phyloP scores from a whole-genome alignment of 176 grass and related monocot genomes.

The Thinopyrum elongatum region DNA sequence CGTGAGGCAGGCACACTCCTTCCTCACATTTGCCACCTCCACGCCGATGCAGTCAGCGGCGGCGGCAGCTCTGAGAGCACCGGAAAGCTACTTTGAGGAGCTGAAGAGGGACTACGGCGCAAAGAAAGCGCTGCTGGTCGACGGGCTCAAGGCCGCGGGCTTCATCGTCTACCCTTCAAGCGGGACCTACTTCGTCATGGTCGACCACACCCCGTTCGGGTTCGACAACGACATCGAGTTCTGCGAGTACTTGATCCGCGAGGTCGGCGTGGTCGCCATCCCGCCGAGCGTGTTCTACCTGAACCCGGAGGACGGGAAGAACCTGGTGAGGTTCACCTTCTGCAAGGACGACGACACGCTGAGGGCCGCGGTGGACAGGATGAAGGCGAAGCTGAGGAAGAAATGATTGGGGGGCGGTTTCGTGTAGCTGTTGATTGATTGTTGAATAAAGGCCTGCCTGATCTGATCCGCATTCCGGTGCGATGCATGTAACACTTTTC shows the following conservation, averaged over 20 bases:
- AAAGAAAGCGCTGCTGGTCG: conserved; percentile 77
- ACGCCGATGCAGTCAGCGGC: conserved; percentile 95
- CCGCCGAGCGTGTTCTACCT: conserved; percentile 96
- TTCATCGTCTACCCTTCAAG: conserved; percentile 91
- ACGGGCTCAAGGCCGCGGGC: conserved; percentile 68
- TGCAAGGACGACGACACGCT: conserved; percentile 94
- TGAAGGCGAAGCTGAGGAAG: conserved; percentile 82
- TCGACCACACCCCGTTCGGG: conserved; percentile 91
- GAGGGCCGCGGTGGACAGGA: conserved; percentile 67
- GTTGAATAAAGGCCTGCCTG: conserved; percentile 39
- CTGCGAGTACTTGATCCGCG: conserved; percentile 87
- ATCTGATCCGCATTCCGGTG: conserved; percentile 8
- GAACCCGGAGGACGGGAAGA: conserved; percentile 91
- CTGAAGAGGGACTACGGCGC: conserved; percentile 70
- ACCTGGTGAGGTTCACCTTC: conserved; percentile 96
- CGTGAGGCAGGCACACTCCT: conserved; percentile 94
- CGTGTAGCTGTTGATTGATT: conserved; percentile 22
- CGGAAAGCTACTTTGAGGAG: conserved; percentile 83
- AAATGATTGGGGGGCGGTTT: neutral
- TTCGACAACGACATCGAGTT: conserved; percentile 75
- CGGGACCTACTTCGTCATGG: conserved; percentile 91
- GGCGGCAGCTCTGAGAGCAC: conserved; percentile 48
- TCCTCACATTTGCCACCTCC: conserved; percentile 83
- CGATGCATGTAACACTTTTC: conserved; percentile 30
- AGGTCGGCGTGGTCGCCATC: conserved; percentile 84